Evolutionary conservation across 768 basidiomycete genomes (phyloP).

Genomic region (Termitomyces sp.): DNA sequence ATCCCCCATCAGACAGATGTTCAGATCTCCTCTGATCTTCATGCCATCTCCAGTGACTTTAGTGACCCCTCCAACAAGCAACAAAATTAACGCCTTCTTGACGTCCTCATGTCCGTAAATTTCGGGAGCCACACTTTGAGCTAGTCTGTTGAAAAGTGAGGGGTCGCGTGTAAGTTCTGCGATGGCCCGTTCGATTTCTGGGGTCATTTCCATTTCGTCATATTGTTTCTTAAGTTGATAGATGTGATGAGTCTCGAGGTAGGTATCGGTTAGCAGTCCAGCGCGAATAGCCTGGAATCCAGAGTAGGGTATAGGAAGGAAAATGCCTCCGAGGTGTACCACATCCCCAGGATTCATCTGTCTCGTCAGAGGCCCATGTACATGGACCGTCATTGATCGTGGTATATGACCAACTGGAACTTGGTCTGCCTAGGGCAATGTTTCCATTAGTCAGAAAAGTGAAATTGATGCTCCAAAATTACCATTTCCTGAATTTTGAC

Average conservation of each 20-base stretch:
- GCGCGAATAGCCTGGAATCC: slow-evolving; percentile 97
- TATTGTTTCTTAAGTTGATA: slow-evolving; percentile 98
- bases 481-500: slow-evolving; percentile 99
- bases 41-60: slow-evolving; percentile 96
- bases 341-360: slow-evolving; percentile 94
- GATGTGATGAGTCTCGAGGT: slow-evolving; percentile 87
- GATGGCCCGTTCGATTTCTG: slow-evolving; percentile 70
- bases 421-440: slow-evolving; percentile 78
- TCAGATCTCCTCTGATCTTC: slow-evolving; percentile 98
- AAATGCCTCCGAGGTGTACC: slow-evolving; percentile 92
- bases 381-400: slow-evolving; percentile 95
- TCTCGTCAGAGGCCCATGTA: slow-evolving; percentile 86
- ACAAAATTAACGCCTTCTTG: slow-evolving; percentile 89
- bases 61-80: slow-evolving; percentile 94
- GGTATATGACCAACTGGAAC: slow-evolving; percentile 99
- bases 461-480: slow-evolving; percentile 9
- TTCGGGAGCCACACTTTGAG: slow-evolving; percentile 94
- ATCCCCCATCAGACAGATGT: slow-evolving; percentile 98
- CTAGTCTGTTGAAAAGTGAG: slow-evolving; percentile 80
- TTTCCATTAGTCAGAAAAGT: background rate
- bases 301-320: slow-evolving; percentile 95
- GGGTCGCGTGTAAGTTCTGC: slow-evolving; percentile 66
- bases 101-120: slow-evolving; percentile 98
- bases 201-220: slow-evolving; percentile 87
- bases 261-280: slow-evolving; percentile 95